These are phyloP conservation scores for Emergomyces pasteurianus DNA, from an alignment of 2,329 filamentous ascomycete genomes.

Conservation along the genomic window DNA sequence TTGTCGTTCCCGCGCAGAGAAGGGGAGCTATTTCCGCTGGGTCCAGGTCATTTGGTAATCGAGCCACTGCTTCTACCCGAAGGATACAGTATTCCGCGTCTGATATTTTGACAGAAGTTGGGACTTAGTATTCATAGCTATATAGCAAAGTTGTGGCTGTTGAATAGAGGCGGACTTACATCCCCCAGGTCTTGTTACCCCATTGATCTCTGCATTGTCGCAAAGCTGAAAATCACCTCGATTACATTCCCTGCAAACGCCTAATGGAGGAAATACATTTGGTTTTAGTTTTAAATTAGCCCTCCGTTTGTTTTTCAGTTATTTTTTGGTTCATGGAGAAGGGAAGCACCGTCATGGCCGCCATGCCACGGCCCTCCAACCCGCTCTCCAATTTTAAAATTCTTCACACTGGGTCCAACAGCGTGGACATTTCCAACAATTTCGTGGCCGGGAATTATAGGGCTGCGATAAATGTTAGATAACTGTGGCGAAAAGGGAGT, in stretches of 20 bases:
- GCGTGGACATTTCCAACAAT: conserved; percentile 55
- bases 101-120: conserved; percentile 6
- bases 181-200: conserved; percentile 54
- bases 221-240: conserved; percentile 58
- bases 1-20: conserved; percentile 40
- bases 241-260: conserved; percentile 51
- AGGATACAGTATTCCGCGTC: conserved; percentile 29
- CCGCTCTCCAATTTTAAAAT: conserved; percentile 51
- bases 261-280: conserved; percentile 21
- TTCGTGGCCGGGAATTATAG: conserved; percentile 59
- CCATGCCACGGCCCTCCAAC: conserved; percentile 61
- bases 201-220: conserved; percentile 51
- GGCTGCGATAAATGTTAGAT: conserved; percentile 22
- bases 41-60: conserved; percentile 36
- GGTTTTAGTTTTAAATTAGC: not conserved
- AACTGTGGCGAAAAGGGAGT: not conserved
- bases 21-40: conserved; percentile 36
- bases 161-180: conserved; percentile 29
- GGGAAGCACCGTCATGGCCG: conserved; percentile 28
- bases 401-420: conserved; percentile 41
- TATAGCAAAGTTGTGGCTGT: not conserved
- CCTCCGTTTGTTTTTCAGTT: no score
- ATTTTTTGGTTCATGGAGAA: not conserved
- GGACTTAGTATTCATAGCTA: not conserved
- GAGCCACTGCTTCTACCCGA: conserved; percentile 28